phyloP scores from a whole-genome alignment of 2,329 filamentous ascomycete species.

The Cercospora sp. region DNA sequence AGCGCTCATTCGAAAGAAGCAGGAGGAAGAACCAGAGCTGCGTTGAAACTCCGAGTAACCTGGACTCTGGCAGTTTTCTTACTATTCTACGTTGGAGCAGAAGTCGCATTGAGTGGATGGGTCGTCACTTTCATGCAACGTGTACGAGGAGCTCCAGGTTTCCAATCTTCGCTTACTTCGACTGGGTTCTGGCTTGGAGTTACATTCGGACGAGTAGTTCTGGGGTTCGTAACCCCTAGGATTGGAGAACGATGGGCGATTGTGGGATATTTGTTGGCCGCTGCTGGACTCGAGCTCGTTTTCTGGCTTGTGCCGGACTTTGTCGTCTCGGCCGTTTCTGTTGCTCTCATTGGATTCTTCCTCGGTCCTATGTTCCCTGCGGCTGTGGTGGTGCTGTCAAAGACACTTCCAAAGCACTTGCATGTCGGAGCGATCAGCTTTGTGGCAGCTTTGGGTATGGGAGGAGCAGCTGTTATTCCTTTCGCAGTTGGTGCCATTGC shows the following conservation, averaged over 20 bases:
- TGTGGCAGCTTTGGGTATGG: conserved; percentile 18
- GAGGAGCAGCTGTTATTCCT: conserved; percentile 37
- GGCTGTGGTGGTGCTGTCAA: conserved; percentile 25
- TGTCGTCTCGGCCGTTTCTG: neutral
- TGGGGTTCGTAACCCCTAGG: neutral
- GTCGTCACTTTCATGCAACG: neutral
- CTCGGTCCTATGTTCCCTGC: neutral
- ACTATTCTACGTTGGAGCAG: neutral
- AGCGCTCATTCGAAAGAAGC: neutral
- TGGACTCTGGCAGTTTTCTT: neutral
- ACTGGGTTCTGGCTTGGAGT: neutral
- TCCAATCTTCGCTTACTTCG: neutral
- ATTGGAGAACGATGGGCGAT: neutral
- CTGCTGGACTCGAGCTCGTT: neutral
- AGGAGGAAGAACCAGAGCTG: neutral
- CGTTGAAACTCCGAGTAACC: neutral
- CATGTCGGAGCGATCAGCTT: conserved; percentile 25
- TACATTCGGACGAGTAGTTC: neutral
- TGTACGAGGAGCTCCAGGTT: neutral
- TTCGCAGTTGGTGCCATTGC: conserved; percentile 29
- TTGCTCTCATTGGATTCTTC: neutral
- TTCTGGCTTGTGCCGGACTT: neutral
- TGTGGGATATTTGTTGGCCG: neutral
- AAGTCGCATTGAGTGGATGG: neutral
- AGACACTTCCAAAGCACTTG: conserved; percentile 24